Evolutionary conservation across 2,329 filamentous ascomycete species (phyloP), one percentile per base, ranked within the genome.

Genomic region (Colletotrichum karsti): DNA sequence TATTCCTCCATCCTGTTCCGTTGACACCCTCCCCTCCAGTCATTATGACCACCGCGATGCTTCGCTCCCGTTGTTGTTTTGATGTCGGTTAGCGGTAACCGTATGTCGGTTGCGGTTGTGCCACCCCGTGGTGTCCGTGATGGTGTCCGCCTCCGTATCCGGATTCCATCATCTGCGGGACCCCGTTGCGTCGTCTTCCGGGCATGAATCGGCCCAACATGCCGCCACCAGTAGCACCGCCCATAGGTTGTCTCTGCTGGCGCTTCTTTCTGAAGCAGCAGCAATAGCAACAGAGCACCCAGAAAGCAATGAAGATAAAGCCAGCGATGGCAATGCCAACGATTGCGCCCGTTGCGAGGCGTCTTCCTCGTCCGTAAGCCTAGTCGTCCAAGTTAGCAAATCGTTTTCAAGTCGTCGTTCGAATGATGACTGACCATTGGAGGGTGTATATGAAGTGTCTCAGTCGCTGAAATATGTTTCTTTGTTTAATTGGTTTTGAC

Each of bases 201-300:
- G 63, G 41, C 50, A 62, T 56, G 12, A 68, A 28, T 4, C 51
- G 60, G 5, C 44, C 54, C 37, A 68, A 37, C 65, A 65, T 59
- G 35, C 53, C 54, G 5, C 60, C 46, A 5, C 60, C 46, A 20
- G 30, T 24, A 10, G 60, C 60, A 13, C 60, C 46, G 18, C 61
- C 20, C 8, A 54, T 53, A 15, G 51, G 35, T 6, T 62, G 50
- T 13, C 53, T 53, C 37, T 51, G 30, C 33, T 65, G 63, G 7
- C 61, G 65, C 20, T 59, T 67, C 39, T 67, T 70, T 35, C 69
- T 59, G 54, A 70, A 70, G 30, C 67, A 70, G 15, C 69, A 70
- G 37, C 62, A 70, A 30, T 69, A 69, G 50, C 58, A 67, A 37
- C 69, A 70, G 7, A 67, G 42, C 5, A 33, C 39, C 37, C 46